Base-by-base conservation (phyloP, 2,329 filamentous ascomycete genomes). In the Dactylellina haptotyla region DNA sequence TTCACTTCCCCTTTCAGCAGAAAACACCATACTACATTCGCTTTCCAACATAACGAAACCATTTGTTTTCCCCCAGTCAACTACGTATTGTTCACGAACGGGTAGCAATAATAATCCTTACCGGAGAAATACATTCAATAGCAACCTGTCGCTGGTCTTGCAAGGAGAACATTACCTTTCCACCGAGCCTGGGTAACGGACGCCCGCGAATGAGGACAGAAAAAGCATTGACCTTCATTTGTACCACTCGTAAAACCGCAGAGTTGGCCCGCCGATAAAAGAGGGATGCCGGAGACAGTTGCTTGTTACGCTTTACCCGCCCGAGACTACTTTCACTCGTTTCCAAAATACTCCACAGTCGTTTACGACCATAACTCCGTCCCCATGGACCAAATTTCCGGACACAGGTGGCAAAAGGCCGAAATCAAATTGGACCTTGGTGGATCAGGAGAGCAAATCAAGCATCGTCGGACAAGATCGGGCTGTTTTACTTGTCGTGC, bases 401-500 rank as follows among this genome's bases (percentile, higher is more conserved):
- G 54, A 23, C 67, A 64, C 9, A 53, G 61, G 25, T 65, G 69
- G 61, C 69, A 73, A 39, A 73, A 73, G 34, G 25, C 69, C 1
- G 69, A 66, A 18, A 73, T 73, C 54, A 73, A 61, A 51, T 16
- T 73, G 6, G 69, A 73, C 10, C 69, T 73, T 18, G 53, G 56
- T 37, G 69, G 69, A 8, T 37, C 69, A 9, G 75, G 83, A 51
- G 91, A 96, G 75, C 89, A 90, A 79, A 90, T 96, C 77, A 98
- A 98, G 81, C 94, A 98, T 80, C 90, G 93, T 75, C 88, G 95
- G 77, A 98, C 95, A 45, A 87, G 95, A 77, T 97, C 93, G 75
- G 95, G 95, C 26, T 99, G 95, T 82, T 97, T 87, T 79, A 98
- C 93, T 50, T 99, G 95, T 81, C 87, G 95, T 70, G 89, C 89